A percentile compares a stretch with the other conserved stretches of the same genome.
Conservation (phyloP, 306 rosid species). For the Acacia acuminata region DNA sequence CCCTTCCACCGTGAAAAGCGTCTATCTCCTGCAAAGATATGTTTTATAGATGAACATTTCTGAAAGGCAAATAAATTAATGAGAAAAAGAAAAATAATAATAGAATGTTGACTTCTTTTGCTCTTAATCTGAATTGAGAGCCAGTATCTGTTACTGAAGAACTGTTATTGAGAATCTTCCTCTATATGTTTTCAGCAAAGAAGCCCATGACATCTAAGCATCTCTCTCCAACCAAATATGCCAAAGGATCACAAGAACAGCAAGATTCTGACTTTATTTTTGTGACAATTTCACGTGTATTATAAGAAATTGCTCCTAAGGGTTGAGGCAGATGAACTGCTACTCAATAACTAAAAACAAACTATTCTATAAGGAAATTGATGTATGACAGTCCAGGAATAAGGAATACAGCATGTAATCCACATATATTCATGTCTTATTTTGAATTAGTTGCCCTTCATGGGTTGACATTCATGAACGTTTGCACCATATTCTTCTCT, state of each 20-base stretch:
- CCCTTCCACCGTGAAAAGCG: conserved; percentile 98
- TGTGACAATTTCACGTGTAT: neutral
- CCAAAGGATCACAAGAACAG: neutral
- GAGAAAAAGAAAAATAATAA: conserved; percentile 18
- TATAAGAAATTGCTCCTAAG: neutral
- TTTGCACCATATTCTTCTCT: neutral
- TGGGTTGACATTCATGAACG: neutral
- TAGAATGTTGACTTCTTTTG: conserved; percentile 13
- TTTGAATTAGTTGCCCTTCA: neutral
- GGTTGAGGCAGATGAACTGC: neutral
- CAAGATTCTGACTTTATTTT: neutral
- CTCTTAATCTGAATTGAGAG: conserved; percentile 17
- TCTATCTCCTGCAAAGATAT: conserved; percentile 78
- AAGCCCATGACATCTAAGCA: neutral
- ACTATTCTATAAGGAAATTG: neutral
- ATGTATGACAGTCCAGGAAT: neutral
- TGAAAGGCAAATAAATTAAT: conserved; percentile 20
- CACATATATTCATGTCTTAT: neutral
- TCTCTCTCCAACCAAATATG: neutral
- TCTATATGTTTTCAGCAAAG: neutral
- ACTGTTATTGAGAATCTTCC: conserved; percentile 11
- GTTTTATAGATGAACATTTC: conserved; percentile 27
- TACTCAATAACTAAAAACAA: neutral
- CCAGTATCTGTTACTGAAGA: conserved; percentile 3
- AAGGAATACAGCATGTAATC: neutral